A percentile compares a stretch with the other conserved stretches of the same genome.
Evolutionary conservation across 192 early-diverging fungal genomes (phyloP).

Genomic region (Backusella macrospora): DNA sequence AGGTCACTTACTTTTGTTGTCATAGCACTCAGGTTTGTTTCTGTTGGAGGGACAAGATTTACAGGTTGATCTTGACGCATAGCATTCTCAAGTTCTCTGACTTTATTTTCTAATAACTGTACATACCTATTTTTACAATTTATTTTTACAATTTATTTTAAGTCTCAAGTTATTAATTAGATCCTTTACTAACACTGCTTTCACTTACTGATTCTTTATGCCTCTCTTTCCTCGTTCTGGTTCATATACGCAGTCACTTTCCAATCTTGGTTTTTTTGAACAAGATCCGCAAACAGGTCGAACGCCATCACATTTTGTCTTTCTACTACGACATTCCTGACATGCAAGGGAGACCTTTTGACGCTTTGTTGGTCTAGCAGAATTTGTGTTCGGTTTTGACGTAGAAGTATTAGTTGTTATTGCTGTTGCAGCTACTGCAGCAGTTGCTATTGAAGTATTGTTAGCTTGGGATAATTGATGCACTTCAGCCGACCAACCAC

Average conservation of each 20-base stretch:
- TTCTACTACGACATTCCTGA: slow-evolving; percentile 17
- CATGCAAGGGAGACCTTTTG: slow-evolving; percentile 24
- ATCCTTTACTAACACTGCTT: no score
- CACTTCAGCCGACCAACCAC: not conserved
- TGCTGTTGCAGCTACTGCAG: not conserved
- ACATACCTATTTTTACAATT: slow-evolving; percentile 10
- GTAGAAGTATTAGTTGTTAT: not conserved
- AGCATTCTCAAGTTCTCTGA: slow-evolving; percentile 9
- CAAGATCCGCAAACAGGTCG: slow-evolving; percentile 22
- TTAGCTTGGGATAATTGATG: not conserved
- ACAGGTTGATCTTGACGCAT: slow-evolving; percentile 13
- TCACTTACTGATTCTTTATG: slow-evolving; percentile 19
- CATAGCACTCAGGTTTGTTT: slow-evolving; percentile 4
- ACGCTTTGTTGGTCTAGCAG: slow-evolving; percentile 14
- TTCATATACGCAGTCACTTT: slow-evolving; percentile 18
- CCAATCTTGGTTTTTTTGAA: slow-evolving; percentile 13
- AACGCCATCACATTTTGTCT: slow-evolving; percentile 21
- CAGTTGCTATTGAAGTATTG: not conserved
- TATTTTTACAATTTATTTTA: not conserved
- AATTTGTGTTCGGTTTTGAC: not conserved
- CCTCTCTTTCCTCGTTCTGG: slow-evolving; percentile 21
- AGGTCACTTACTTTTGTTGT: not conserved
- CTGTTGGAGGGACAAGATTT: slow-evolving; percentile 9
- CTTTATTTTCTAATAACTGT: slow-evolving; percentile 11
- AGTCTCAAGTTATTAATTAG: not conserved